A percentile compares a stretch with the other conserved stretches of the same genome.
phyloP scores from a whole-genome alignment of 805 yeast species.

The Millerago galiae region DNA sequence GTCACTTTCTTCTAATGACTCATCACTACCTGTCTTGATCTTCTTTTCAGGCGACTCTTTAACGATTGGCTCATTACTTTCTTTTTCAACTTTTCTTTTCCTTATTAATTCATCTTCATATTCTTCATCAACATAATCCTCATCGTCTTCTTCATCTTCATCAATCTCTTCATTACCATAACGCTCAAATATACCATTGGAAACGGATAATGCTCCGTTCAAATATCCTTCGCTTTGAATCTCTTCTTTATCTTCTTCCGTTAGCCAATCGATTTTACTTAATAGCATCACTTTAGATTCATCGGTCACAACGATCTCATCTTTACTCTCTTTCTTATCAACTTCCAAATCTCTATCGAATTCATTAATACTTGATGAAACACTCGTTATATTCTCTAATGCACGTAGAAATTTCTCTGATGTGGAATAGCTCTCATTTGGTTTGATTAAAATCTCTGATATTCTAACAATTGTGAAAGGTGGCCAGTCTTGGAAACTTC shows the following conservation, averaged over 20 bases:
- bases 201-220: conserved; percentile 4
- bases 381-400: conserved; percentile 23
- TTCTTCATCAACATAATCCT: conserved; percentile 3
- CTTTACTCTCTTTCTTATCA: not conserved
- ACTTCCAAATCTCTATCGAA: conserved; percentile 4
- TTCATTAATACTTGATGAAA: conserved; percentile 11
- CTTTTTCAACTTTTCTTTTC: conserved; percentile 9
- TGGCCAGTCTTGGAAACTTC: conserved; percentile 12
- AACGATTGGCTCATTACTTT: not conserved
- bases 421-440: conserved; percentile 33
- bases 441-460: conserved; percentile 40
- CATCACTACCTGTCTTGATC: conserved; percentile 6
- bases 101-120: conserved; percentile 5
- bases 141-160: conserved; percentile 2
- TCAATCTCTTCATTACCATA: conserved; percentile 1
- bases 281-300: conserved; percentile 19
- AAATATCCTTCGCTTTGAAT: conserved; percentile 16
- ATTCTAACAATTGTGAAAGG: conserved; percentile 47
- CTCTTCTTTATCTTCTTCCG: conserved; percentile 16
- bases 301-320: conserved; percentile 6
- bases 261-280: conserved; percentile 23
- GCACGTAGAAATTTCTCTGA: conserved; percentile 41
- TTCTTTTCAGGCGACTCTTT: conserved; percentile 19
- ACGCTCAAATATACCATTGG: conserved; percentile 6
- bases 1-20: not conserved